A percentile compares a stretch with the other conserved stretches of the same genome.
Evolutionary conservation across 805 yeast genomes (phyloP).

Genomic region (Nakazawaea holstii): DNA sequence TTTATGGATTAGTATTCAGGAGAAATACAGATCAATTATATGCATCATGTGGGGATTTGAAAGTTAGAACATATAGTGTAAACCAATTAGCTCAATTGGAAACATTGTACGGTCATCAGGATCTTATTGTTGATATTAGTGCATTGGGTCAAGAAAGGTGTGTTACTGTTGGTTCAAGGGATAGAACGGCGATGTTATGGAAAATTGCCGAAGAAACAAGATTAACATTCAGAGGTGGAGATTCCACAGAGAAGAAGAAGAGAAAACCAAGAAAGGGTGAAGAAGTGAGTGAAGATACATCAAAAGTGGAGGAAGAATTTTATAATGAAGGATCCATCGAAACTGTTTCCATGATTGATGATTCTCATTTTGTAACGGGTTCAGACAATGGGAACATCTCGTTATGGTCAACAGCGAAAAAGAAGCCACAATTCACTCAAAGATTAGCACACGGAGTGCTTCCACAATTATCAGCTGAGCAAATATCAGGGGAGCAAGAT

Average conservation of each 20-base stretch:
- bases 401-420: constrained; percentile 88
- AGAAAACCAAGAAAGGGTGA: constrained; percentile 28
- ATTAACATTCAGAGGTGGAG: constrained; percentile 90
- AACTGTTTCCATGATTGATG: constrained; percentile 86
- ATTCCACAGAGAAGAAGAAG: constrained; percentile 39
- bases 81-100: constrained; percentile 87
- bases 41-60: constrained; percentile 89
- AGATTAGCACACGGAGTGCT: constrained; percentile 75
- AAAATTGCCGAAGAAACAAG: constrained; percentile 94
- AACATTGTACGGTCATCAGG: constrained; percentile 93
- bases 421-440: constrained; percentile 72
- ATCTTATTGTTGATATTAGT: constrained; percentile 72
- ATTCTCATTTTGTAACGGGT: constrained; percentile 89
- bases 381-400: constrained; percentile 88
- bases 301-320: constrained; percentile 28
- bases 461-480: constrained; percentile 35
- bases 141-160: constrained; percentile 86
- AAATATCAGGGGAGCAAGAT: constrained; percentile 48
- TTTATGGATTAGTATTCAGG: constrained; percentile 71
- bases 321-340: constrained; percentile 85
- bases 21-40: constrained; percentile 78
- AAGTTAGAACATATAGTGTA: constrained; percentile 80
- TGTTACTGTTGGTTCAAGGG: constrained; percentile 93
- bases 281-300: constrained; percentile 21
- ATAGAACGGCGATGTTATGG: constrained; percentile 94